These are phyloP conservation scores for Fusarium robinianum DNA, from an alignment of 2,329 filamentous ascomycete species.

Conservation along the genomic window DNA sequence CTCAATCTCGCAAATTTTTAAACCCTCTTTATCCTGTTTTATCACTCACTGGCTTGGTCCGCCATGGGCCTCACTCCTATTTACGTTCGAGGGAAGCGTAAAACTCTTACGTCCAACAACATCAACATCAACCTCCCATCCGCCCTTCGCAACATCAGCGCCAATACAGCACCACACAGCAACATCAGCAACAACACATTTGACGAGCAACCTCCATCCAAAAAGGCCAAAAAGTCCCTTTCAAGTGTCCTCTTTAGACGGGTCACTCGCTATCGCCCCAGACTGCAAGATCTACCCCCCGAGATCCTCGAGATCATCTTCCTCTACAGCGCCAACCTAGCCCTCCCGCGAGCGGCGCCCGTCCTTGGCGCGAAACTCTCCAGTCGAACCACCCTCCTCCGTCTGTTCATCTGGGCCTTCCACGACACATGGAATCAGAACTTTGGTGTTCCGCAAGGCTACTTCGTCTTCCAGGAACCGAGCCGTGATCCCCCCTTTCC, in stretches of 20 bases:
- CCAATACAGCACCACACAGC: conserved; percentile 1
- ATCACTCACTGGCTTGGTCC: background rate
- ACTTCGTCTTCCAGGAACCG: too few species aligned
- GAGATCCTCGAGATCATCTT: conserved; percentile 61
- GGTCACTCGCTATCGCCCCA: conserved; percentile 31
- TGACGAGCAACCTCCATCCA: conserved; percentile 11
- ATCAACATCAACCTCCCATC: conserved; percentile 5
- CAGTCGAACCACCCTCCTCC: conserved; percentile 42
- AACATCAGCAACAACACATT: conserved; percentile 2
- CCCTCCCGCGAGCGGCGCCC: conserved; percentile 51
- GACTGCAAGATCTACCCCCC: conserved; percentile 49
- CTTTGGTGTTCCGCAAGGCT: conserved; percentile 45
- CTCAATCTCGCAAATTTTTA: background rate
- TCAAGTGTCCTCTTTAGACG: conserved; percentile 39
- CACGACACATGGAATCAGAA: conserved; percentile 46
- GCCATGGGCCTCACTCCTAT: conserved; percentile 56
- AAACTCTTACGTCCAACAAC: conserved; percentile 37
- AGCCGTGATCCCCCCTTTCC: too few species aligned
- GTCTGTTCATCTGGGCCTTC: conserved; percentile 44
- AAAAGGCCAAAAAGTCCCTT: conserved; percentile 39
- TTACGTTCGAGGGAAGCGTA: conserved; percentile 55
- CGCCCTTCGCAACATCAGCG: background rate
- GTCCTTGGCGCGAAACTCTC: conserved; percentile 55
- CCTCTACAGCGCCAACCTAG: conserved; percentile 53
- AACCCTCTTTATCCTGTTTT: background rate